Percentiles rank a stretch among this genome's conserved stretches.
These are phyloP conservation scores for Fraxinus excelsior DNA, from an alignment of 257 asterid genomes.

Conservation along the genomic window DNA sequence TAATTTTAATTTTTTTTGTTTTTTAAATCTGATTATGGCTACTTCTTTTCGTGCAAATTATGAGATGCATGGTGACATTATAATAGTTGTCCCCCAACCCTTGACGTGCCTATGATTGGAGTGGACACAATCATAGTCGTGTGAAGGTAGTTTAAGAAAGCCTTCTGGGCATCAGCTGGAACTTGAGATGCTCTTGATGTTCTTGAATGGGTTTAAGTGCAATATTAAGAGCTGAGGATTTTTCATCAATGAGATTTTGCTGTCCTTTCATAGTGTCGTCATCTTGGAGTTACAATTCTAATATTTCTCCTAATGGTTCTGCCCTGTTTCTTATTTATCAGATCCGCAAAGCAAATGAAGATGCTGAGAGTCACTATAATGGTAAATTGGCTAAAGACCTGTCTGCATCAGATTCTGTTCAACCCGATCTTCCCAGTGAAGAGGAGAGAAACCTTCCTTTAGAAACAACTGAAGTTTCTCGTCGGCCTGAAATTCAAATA, in stretches of 20 bases:
- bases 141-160: background rate
- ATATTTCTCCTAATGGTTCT: slow-evolving; percentile 1
- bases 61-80: background rate
- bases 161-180: background rate
- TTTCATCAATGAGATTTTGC: background rate
- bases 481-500: slow-evolving; percentile 27
- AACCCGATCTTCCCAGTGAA: slow-evolving; percentile 33
- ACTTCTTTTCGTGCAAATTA: background rate
- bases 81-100: background rate
- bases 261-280: background rate
- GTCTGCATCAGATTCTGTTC: slow-evolving; percentile 33
- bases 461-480: slow-evolving; percentile 33
- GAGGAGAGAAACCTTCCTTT: slow-evolving; percentile 27
- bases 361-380: slow-evolving; percentile 45
- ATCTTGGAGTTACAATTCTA: background rate
- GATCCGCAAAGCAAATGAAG: slow-evolving; percentile 69
- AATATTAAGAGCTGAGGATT: background rate
- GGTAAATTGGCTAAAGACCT: slow-evolving; percentile 23
- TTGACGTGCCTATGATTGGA: background rate
- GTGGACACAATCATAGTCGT: background rate
- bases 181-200: background rate
- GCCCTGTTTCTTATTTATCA: slow-evolving; percentile 30
- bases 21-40: background rate
- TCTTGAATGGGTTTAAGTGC: background rate
- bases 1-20: no score